phyloP scores from a whole-genome alignment of 371 early-diverging fungal genomes.

The Haplosporangium sp. region DNA sequence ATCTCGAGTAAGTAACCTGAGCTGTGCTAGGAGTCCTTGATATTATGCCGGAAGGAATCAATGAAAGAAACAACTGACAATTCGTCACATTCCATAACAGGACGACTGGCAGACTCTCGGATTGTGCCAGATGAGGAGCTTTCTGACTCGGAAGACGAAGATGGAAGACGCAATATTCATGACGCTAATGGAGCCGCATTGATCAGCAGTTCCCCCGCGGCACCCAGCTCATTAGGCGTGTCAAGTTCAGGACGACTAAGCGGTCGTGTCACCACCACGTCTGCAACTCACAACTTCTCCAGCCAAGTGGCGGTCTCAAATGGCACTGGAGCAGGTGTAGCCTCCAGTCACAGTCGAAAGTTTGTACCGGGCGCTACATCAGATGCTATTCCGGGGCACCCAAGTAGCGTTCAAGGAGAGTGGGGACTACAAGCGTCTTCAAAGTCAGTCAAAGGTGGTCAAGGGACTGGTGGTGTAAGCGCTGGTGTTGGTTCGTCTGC shows the following conservation, averaged over 20 bases:
- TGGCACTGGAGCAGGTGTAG: constrained; percentile 13
- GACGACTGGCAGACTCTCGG: constrained; percentile 64
- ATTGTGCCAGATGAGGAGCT: constrained; percentile 69
- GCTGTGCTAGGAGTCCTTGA: not conserved
- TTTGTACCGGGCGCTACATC: constrained; percentile 18
- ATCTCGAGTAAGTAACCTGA: constrained; percentile 60
- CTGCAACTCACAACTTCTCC: constrained; percentile 47
- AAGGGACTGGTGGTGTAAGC: not conserved
- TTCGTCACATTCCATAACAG: constrained; percentile 29
- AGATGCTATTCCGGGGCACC: constrained; percentile 11
- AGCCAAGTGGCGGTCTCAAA: constrained; percentile 17
- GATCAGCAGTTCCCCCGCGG: constrained; percentile 27
- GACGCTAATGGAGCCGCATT: constrained; percentile 38
- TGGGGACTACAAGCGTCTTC: constrained; percentile 19
- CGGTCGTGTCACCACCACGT: constrained; percentile 37
- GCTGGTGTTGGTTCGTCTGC: constrained; percentile 10
- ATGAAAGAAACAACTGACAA: not conserved
- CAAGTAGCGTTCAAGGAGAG: constrained; percentile 25
- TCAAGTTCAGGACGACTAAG: constrained; percentile 24
- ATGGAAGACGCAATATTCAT: constrained; percentile 49
- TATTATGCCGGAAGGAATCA: not conserved
- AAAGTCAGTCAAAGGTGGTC: constrained; percentile 25
- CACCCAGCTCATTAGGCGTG: constrained; percentile 6
- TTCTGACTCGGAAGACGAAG: constrained; percentile 78
- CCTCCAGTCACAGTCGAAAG: constrained; percentile 17